Base-by-base conservation (phyloP, 106 monocot species). In the Apostasia shenzhenica region DNA sequence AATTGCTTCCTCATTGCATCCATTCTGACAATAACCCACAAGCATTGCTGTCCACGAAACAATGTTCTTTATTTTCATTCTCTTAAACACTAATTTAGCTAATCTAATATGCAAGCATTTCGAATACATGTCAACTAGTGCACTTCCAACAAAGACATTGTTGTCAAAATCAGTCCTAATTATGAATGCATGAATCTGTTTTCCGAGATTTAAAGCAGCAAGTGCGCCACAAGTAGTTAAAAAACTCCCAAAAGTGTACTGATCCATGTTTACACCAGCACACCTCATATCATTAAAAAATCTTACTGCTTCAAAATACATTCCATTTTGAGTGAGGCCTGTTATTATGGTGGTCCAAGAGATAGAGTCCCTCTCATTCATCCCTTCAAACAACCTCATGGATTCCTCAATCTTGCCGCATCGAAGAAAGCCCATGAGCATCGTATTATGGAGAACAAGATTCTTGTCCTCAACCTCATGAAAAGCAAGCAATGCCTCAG, bases 21-120 rank as follows among this genome's bases (percentile, higher is more conserved):
- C 83, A 61, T 88, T 94, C 70, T 94, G 87, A 46, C 91, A 82
- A 72, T 91, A 94, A 8, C 87, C 94, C n/a, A 90, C 90, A 44
- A 94, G 68, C 87, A 91, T 81, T 6, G 87, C 83, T 13, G 94
- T 94, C 94, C 94, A 94, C 1, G 92, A 81, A 8, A 93, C 75
- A 59, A 93, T 59, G 57, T 93, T 93, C 69, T 78, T 93, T 7
- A 45, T 49, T 13, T 8, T 2, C 86, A 88, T 83, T 57, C 71
- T 45, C 68, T 69, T 72, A 47, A 93, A 93, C 69, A 83, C 81
- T 3, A 67, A 37, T 67, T 84, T 85, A 4, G 85, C 84, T 2
- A 48, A 53, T 48, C 57, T 73, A 66, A 94, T 72, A 46, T 37
- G 68, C 72, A 72, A 76, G 49, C 94, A 90, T 50, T 88, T 89